phyloP scores from a whole-genome alignment of 2,329 filamentous ascomycete genomes.

The Trichoderma oligosporum region DNA sequence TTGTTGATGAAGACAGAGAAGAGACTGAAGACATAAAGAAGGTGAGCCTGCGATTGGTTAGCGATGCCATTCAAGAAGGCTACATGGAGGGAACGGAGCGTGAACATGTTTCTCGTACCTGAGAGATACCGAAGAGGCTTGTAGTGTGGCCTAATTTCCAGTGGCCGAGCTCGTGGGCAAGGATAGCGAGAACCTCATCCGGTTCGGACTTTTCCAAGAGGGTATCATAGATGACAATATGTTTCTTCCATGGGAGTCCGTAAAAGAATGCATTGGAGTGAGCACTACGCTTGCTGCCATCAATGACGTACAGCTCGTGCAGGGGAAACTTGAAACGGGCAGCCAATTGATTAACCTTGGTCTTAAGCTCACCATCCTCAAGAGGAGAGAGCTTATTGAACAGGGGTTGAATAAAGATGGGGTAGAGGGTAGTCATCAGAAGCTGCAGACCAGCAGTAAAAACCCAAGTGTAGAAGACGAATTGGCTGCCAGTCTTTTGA shows the following conservation, averaged over 20 bases:
- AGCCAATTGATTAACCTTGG: slow-evolving; percentile 79
- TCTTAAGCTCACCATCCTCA: slow-evolving; percentile 81
- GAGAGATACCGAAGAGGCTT: slow-evolving; percentile 79
- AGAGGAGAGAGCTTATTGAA: slow-evolving; percentile 98
- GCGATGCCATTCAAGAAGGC: slow-evolving; percentile 22
- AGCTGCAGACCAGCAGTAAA: slow-evolving; percentile 87
- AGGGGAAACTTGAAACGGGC: slow-evolving; percentile 85
- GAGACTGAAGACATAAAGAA: slow-evolving; percentile 94
- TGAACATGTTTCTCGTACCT: slow-evolving; percentile 55
- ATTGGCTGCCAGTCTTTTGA: slow-evolving; percentile 85
- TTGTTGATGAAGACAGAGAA: slow-evolving; percentile 99
- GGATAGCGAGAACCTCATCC: slow-evolving; percentile 88
- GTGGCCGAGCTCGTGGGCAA: slow-evolving; percentile 94
- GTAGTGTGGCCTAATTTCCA: slow-evolving; percentile 97
- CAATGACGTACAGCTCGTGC: slow-evolving; percentile 89
- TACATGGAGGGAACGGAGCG: not conserved
- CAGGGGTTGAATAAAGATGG: slow-evolving; percentile 85
- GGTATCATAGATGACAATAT: slow-evolving; percentile 99
- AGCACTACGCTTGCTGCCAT: slow-evolving; percentile 80
- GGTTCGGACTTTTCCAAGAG: slow-evolving; percentile 91
- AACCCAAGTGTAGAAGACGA: slow-evolving; percentile 98
- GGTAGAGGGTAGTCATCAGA: slow-evolving; percentile 94
- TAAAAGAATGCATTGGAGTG: slow-evolving; percentile 96
- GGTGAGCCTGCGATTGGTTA: slow-evolving; percentile 61
- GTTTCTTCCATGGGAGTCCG: slow-evolving; percentile 98